A percentile compares a stretch with the other conserved stretches of the same genome.
Evolutionary conservation across 768 basidiomycete species (phyloP).

Genomic region (Pleurotus pulmonarius): DNA sequence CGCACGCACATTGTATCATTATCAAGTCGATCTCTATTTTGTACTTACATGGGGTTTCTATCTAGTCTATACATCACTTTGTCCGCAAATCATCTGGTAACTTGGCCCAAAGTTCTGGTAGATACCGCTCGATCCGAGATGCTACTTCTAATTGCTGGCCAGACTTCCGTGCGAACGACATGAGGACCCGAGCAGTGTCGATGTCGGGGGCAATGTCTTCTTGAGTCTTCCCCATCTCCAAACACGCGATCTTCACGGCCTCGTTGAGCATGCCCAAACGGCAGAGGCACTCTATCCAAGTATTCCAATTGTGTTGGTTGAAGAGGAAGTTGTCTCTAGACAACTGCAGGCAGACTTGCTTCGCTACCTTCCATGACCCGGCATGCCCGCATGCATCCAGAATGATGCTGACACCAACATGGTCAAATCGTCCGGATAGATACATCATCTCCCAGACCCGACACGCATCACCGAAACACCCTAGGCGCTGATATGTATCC

Average conservation of each 20-base stretch:
- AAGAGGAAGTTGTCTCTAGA: conserved; percentile 45
- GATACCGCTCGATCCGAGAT: conserved; percentile 35
- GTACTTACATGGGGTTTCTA: conserved; percentile 16
- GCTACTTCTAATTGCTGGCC: conserved; percentile 42
- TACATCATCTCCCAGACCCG: conserved; percentile 79
- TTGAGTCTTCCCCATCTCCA: conserved; percentile 54
- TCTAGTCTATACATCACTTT: conserved; percentile 13
- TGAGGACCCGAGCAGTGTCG: conserved; percentile 47
- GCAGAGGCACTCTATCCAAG: conserved; percentile 85
- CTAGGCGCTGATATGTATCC: conserved; percentile 83
- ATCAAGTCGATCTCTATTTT: conserved; percentile 19
- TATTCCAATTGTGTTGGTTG: conserved; percentile 72
- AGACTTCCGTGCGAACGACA: conserved; percentile 46
- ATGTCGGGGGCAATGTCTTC: conserved; percentile 43
- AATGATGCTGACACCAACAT: conserved; percentile 74
- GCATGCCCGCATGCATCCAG: conserved; percentile 79
- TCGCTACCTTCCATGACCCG: conserved; percentile 45
- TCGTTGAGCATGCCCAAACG: conserved; percentile 62
- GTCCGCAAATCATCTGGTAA: conserved; percentile 22
- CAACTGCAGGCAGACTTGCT: conserved; percentile 52
- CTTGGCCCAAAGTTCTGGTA: conserved; percentile 35
- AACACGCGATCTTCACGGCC: conserved; percentile 59
- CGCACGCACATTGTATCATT: conserved; percentile 31
- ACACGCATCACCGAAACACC: conserved; percentile 66
- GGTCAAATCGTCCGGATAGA: conserved; percentile 52